These are phyloP conservation scores for Gossypioides kirkii DNA, from an alignment of 345 rosid species.

Conservation along the genomic window DNA sequence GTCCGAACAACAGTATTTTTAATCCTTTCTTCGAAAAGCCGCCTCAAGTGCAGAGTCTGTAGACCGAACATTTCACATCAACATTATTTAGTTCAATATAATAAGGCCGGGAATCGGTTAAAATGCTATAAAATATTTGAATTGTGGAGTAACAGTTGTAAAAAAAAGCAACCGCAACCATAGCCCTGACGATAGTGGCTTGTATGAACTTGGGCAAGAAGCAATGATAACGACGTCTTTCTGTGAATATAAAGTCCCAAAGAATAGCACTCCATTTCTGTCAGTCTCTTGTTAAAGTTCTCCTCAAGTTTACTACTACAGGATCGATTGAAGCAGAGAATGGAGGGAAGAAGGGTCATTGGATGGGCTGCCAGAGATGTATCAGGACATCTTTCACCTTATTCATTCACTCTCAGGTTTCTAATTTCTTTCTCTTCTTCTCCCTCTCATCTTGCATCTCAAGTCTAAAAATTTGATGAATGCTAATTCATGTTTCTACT, in stretches of 20 bases:
- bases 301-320: too few species aligned
- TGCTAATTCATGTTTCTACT: neutral
- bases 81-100: too few species aligned
- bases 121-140: neutral
- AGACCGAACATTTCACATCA: neutral
- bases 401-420: conserved; percentile 45
- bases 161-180: neutral
- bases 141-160: neutral
- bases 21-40: neutral
- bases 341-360: conserved; percentile 32
- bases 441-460: neutral
- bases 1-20: neutral
- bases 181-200: neutral
- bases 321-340: conserved; percentile 7
- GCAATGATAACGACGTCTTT: neutral
- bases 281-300: neutral
- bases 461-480: neutral
- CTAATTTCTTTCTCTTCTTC: neutral
- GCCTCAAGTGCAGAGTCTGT: neutral
- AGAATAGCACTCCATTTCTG: neutral
- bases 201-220: neutral
- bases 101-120: neutral
- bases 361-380: conserved; percentile 63
- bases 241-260: neutral
- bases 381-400: conserved; percentile 46